Base-by-base conservation (phyloP, 176 grass and related monocot species). In the Hyparrhenia diplandra region DNA sequence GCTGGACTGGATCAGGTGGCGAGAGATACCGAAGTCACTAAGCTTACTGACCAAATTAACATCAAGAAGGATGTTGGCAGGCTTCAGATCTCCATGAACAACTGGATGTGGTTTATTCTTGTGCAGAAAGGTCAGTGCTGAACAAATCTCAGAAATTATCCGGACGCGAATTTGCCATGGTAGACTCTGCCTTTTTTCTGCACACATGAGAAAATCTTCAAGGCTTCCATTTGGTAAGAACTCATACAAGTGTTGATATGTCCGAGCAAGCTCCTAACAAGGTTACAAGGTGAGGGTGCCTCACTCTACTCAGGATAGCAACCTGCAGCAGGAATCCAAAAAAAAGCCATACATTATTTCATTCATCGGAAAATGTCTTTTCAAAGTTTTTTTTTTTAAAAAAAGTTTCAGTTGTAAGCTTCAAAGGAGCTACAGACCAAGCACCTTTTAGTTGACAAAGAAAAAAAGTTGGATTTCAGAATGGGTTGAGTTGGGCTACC, bases 61-160 rank as follows among this genome's bases (percentile, higher is more conserved):
- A 73, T 83, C 80, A 46, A 88, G 86, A 30, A 88, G 80, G 61
- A 88, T 88, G 67, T 88, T 88, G 58, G 58, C 57, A 67, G 86
- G 86, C 59, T 88, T 88, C 36, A 81, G 55, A 87, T 87, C 85
- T 32, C 79, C 85, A 82, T 87, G 86, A 83, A 88, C 80, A 25
- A 83, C 58, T 66, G 86, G 86, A 20, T 88, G 80, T 45, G 86
- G 86, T 66, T 88, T 88, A 72, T 88, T 88, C 74, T 88, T 71
- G 46, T 83, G 86, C 45, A 88, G 67, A 73, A 88, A 88, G 25
- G 43, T 78, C 59, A 88, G 74, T 0, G 80, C 80, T 83, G 86
- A 78, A 83, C 74, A 88, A 32, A 83, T 83, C 80, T 88, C 86
- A 4, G 80, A 67, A 36, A 88, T 83, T 17, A 88, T 88, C 34